These are phyloP conservation scores for Termitomyces bulborhizus DNA, from an alignment of 768 basidiomycete species.

Conservation along the genomic window DNA sequence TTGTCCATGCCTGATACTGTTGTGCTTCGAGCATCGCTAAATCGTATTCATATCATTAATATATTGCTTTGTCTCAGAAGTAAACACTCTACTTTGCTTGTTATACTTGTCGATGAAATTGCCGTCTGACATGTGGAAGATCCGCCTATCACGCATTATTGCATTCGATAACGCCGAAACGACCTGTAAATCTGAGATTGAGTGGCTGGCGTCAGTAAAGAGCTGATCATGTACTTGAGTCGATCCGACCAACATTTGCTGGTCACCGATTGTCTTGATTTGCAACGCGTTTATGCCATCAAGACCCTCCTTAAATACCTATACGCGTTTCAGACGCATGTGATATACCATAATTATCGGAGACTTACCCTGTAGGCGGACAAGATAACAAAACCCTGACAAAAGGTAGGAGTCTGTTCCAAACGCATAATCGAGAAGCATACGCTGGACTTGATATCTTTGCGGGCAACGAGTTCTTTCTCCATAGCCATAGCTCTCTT, in stretches of 20 bases:
- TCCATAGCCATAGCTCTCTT: constrained; percentile 19
- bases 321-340: not conserved
- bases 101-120: constrained; percentile 31
- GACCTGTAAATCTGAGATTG: not conserved
- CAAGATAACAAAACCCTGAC: constrained; percentile 27
- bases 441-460: constrained; percentile 17
- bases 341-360: not conserved
- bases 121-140: constrained; percentile 26
- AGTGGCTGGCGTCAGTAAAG: not conserved
- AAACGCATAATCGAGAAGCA: not conserved
- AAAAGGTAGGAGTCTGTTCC: not conserved
- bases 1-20: constrained; percentile 24
- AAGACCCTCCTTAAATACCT: constrained; percentile 4
- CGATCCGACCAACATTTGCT: not conserved
- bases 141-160: constrained; percentile 34
- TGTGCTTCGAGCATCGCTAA: constrained; percentile 24
- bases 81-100: constrained; percentile 24
- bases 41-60: not conserved
- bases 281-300: not conserved
- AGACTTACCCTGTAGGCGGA: constrained; percentile 23
- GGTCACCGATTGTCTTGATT: not conserved
- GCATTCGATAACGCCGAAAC: constrained; percentile 16
- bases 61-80: not conserved
- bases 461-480: constrained; percentile 10
- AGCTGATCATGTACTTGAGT: not conserved